Percentiles rank a stretch among this genome's conserved stretches.
phyloP scores from a whole-genome alignment of 805 yeast genomes.

The Trichomonascus vanleenenianus region DNA sequence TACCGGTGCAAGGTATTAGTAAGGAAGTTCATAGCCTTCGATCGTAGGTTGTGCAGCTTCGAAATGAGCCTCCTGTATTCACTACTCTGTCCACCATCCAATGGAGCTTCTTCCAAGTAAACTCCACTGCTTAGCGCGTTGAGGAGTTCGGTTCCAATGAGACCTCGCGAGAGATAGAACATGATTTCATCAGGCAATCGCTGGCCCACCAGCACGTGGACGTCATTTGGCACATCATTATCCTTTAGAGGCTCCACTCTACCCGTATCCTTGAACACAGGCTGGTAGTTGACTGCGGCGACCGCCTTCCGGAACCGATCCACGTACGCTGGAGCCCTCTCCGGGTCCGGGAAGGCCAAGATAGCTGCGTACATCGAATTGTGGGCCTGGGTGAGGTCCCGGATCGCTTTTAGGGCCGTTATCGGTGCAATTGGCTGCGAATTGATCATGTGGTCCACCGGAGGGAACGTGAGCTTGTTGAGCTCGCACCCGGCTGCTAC shows the following conservation, averaged over 20 bases:
- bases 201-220: slow-evolving; percentile 75
- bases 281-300: slow-evolving; percentile 61
- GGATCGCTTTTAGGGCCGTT: slow-evolving; percentile 21
- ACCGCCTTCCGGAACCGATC: slow-evolving; percentile 59
- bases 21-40: slow-evolving; percentile 56
- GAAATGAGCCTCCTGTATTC: slow-evolving; percentile 46
- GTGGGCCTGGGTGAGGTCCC: slow-evolving; percentile 22
- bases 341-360: slow-evolving; percentile 18
- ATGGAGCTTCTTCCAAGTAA: slow-evolving; percentile 54
- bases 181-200: slow-evolving; percentile 79
- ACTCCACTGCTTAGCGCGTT: slow-evolving; percentile 56
- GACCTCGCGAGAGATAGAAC: slow-evolving; percentile 73
- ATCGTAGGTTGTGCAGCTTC: slow-evolving; percentile 39
- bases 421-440: slow-evolving; percentile 16
- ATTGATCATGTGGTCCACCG: slow-evolving; percentile 27
- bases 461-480: slow-evolving; percentile 57
- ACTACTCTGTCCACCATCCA: slow-evolving; percentile 52
- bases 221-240: slow-evolving; percentile 60
- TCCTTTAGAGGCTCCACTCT: slow-evolving; percentile 52
- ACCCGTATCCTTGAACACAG: slow-evolving; percentile 65
- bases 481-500: slow-evolving; percentile 72
- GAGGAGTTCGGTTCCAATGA: slow-evolving; percentile 54
- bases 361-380: slow-evolving; percentile 26
- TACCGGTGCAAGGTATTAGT: slow-evolving; percentile 74
- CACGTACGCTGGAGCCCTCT: slow-evolving; percentile 24